Conservation (phyloP, 1,284 basidiomycete species). For the Tilletiopsis washingtonensis region DNA sequence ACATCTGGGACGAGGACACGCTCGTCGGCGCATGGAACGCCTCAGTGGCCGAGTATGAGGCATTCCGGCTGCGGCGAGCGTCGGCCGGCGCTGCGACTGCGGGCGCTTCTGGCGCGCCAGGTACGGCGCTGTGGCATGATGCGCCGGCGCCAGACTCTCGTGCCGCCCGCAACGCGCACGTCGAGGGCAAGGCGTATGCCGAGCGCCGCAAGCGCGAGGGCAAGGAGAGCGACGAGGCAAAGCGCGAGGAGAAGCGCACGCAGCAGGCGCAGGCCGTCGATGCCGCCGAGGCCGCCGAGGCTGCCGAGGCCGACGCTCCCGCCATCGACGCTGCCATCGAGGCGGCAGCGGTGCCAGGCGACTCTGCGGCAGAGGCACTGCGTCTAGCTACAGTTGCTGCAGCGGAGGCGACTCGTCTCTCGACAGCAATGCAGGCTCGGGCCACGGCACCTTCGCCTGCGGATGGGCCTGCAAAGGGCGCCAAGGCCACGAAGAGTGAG, state of each 20-base stretch:
- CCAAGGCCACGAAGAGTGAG: neutral
- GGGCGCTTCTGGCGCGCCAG: too few species aligned
- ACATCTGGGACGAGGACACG: conserved; percentile 11
- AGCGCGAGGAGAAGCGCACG: neutral
- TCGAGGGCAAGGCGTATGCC: neutral
- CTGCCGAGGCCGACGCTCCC: neutral
- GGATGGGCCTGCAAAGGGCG: neutral
- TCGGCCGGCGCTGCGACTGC: too few species aligned
- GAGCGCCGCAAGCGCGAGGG: neutral
- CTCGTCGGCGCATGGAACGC: conserved; percentile 7
- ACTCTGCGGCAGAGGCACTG: too few species aligned
- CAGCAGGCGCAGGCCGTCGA: conserved; percentile 2
- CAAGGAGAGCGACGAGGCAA: neutral
- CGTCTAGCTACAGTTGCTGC: too few species aligned
- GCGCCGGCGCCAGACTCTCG: neutral
- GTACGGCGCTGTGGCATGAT: conserved; percentile 7
- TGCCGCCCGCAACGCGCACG: neutral
- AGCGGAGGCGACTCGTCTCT: too few species aligned
- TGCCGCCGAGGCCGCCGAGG: neutral
- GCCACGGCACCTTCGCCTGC: neutral
- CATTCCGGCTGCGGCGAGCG: neutral
- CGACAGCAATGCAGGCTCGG: neutral
- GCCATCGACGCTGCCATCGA: neutral
- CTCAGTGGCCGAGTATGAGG: conserved; percentile 8
- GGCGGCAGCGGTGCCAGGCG: too few species aligned